Percentiles rank a stretch among this genome's conserved stretches.
These are phyloP conservation scores for Pleurotus tuber-regium DNA, from an alignment of 768 basidiomycete species.

Conservation along the genomic window DNA sequence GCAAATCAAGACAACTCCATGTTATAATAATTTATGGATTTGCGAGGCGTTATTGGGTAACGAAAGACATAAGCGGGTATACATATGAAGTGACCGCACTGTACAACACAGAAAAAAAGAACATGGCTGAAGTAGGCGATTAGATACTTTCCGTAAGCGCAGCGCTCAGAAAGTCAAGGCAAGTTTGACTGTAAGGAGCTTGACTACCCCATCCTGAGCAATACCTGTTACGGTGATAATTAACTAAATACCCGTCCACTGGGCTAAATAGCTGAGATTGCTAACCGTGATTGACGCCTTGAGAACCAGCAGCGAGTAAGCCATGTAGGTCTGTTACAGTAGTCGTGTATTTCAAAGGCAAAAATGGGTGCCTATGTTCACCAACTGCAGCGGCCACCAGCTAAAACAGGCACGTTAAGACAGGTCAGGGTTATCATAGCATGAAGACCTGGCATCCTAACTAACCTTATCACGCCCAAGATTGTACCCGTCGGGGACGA, in stretches of 20 bases:
- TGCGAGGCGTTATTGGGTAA: too few relatives aligned
- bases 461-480: constrained; percentile 32
- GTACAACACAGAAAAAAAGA: too few relatives aligned
- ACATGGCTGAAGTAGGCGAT: too few relatives aligned
- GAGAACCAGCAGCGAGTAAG: constrained; percentile 48
- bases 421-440: not conserved
- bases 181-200: constrained; percentile 9
- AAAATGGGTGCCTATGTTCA: constrained; percentile 30
- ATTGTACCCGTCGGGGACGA: constrained; percentile 48
- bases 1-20: too few relatives aligned
- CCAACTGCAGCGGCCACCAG: constrained; percentile 22
- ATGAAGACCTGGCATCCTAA: not conserved
- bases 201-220: constrained; percentile 9
- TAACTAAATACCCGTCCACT: not conserved
- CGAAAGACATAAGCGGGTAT: too few relatives aligned
- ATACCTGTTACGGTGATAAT: not conserved
- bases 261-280: too few relatives aligned
- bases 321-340: constrained; percentile 46
- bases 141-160: too few relatives aligned
- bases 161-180: not conserved
- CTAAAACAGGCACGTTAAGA: not conserved
- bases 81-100: too few relatives aligned
- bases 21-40: too few relatives aligned
- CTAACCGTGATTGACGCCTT: constrained; percentile 27
- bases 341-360: constrained; percentile 45